Evolutionary conservation across 352 stramenopile genomes (phyloP), one percentile per base, ranked within the genome.

Genomic region (Globisporangium barbulae): DNA sequence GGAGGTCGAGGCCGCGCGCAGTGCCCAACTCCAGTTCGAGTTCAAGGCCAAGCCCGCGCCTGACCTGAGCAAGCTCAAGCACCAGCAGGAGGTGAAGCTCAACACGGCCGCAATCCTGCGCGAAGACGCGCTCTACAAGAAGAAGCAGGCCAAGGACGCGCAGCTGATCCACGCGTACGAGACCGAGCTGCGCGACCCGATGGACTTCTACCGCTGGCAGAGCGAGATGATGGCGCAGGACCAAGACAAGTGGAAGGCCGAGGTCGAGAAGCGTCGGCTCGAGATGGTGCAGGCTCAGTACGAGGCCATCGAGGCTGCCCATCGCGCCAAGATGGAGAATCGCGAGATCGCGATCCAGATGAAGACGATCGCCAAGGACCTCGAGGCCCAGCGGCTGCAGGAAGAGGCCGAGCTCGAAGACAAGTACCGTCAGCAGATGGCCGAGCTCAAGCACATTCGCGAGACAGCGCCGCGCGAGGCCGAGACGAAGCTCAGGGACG

Each of bases 201-300:
- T 95, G 30, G 91, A 97, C 37, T 98, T 96, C 39, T 96, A 97
- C 52, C 72, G 79, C 25, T 98, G 93, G 93, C 88, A 98, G 64
- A 75, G 67, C 12, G 74, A 75, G n/a, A 96, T 97, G 85, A 74
- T 86, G 50, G 74, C 88, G 56, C 76, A 91, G 44, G 90, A 97
- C 63, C 73, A 96, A 52, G 72, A 75, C 1, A 85, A 81, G 37
- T 74, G 71, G 57, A 78, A 83, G 30, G 78, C 76, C 8, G 75
- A 95, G 58, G 83, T 97, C 12, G 88, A 95, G 35, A 75, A 64
- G 9, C 88, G 88, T 28, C 79, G 91, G 9, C 70, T 94, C 10
- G 84, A 93, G 61, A 95, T 92, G 75, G 83, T 89, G 2, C 83
- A 96, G 58, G 79, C 89, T 3, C 85, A 96, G 47, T 83, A 85